Evolutionary conservation across 768 basidiomycete genomes (phyloP).

Genomic region (Trametes punicea): DNA sequence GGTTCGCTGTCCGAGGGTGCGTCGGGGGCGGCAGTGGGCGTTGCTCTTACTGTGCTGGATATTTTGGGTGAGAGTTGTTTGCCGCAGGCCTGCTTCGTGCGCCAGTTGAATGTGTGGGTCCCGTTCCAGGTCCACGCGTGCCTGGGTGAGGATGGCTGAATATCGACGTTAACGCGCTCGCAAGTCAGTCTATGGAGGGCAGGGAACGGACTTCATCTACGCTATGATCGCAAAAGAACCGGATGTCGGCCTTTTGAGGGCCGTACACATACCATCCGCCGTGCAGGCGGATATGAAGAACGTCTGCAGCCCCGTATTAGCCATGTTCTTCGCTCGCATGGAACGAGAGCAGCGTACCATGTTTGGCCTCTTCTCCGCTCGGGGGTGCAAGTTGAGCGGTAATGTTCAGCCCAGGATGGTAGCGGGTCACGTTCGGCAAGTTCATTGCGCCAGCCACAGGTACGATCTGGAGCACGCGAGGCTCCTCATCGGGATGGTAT

Average conservation of each 20-base stretch:
- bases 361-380: conserved; percentile 10
- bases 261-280: conserved; percentile 30
- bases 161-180: not conserved
- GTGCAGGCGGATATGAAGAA: conserved; percentile 25
- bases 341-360: conserved; percentile 13
- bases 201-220: conserved; percentile 26
- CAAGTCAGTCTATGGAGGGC: not conserved
- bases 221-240: conserved; percentile 29
- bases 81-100: conserved; percentile 29
- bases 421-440: conserved; percentile 12
- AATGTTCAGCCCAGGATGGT: conserved; percentile 24
- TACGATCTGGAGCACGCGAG: conserved; percentile 25
- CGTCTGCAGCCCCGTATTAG: conserved; percentile 3
- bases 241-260: conserved; percentile 25
- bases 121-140: conserved; percentile 25
- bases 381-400: conserved; percentile 19
- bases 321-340: not conserved
- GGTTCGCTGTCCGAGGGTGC: not conserved
- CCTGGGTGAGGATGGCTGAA: conserved; percentile 20
- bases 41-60: not conserved
- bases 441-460: conserved; percentile 28
- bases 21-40: not conserved
- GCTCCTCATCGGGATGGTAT: conserved; percentile 19
- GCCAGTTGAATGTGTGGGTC: conserved; percentile 29
- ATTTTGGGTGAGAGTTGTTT: not conserved